Conservation (phyloP, 1,284 basidiomycete species). For the Cutaneotrichosporon cavernicola region DNA sequence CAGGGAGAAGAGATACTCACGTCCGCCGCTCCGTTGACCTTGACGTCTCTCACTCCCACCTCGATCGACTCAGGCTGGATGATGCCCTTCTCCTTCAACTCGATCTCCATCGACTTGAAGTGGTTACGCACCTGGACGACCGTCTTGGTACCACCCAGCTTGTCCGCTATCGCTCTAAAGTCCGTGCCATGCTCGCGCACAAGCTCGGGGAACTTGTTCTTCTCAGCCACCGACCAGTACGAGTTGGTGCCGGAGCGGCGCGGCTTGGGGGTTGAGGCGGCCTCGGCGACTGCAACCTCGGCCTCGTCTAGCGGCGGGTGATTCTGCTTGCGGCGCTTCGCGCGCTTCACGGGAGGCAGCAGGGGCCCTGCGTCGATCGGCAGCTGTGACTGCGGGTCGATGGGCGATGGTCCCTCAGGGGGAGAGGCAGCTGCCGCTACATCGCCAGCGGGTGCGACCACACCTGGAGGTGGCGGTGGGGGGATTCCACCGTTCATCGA, state of each 20-base stretch:
- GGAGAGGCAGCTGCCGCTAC: slow-evolving; percentile 11
- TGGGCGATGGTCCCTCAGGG: not conserved
- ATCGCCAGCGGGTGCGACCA: not conserved
- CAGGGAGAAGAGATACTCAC: not conserved
- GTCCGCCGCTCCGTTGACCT: slow-evolving; percentile 23
- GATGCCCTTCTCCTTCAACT: slow-evolving; percentile 20
- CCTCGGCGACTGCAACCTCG: slow-evolving; percentile 3
- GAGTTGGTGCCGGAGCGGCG: slow-evolving; percentile 43
- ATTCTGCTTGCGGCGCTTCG: slow-evolving; percentile 36
- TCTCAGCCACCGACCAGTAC: slow-evolving; percentile 60
- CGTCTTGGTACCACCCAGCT: slow-evolving; percentile 71
- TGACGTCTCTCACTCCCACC: slow-evolving; percentile 25
- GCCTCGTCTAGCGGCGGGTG: slow-evolving; percentile 9
- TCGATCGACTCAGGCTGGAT: slow-evolving; percentile 20
- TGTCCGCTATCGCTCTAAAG: slow-evolving; percentile 70
- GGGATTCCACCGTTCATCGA: slow-evolving; percentile 2
- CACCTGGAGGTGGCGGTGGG: not conserved
- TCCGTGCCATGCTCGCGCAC: slow-evolving; percentile 69
- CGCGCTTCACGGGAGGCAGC: slow-evolving; percentile 42
- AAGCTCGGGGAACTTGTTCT: slow-evolving; percentile 62
- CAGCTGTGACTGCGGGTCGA: slow-evolving; percentile 21
- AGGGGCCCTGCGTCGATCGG: slow-evolving; percentile 27
- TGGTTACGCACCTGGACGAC: slow-evolving; percentile 71
- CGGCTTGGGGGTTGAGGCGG: slow-evolving; percentile 18
- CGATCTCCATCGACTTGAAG: slow-evolving; percentile 26